Conservation (phyloP, 75 land plant genomes). For the Isoetes taiwanensis region DNA sequence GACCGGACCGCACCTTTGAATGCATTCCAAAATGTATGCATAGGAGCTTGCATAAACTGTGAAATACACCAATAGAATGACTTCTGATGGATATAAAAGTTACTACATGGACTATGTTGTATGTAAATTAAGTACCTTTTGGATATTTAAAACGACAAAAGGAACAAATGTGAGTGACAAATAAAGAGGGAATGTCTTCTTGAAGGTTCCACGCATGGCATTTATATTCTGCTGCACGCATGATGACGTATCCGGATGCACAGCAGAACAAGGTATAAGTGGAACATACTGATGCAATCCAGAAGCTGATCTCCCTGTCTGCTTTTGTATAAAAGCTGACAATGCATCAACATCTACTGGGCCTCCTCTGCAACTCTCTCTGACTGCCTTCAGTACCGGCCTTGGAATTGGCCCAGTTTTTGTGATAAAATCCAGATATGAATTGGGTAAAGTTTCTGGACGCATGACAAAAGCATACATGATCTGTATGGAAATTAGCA, state of each 20-base stretch:
- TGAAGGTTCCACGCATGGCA: conserved; percentile 74
- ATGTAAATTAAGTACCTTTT: conserved; percentile 41
- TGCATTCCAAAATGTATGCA: conserved; percentile 64
- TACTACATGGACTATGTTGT: too few species aligned
- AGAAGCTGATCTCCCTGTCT: conserved; percentile 13
- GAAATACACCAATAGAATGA: conserved; percentile 5
- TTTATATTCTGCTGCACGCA: conserved; percentile 58
- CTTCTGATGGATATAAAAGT: too few species aligned
- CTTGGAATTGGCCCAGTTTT: conserved; percentile 87
- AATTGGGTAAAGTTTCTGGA: conserved; percentile 90
- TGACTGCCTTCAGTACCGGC: conserved; percentile 81
- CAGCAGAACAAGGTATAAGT: conserved; percentile 70
- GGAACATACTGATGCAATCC: conserved; percentile 44
- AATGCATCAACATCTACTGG: conserved; percentile 54
- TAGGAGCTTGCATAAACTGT: conserved; percentile 80
- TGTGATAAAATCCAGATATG: conserved; percentile 80
- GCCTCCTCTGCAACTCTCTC: conserved; percentile 58
- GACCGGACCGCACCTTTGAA: conserved; percentile 72
- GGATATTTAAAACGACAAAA: conserved; percentile 80
- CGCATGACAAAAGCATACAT: conserved; percentile 98
- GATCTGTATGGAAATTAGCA: conserved; percentile 49
- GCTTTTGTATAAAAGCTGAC: conserved; percentile 49
- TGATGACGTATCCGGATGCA: conserved; percentile 64
- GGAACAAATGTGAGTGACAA: conserved; percentile 97
- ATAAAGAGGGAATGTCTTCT: conserved; percentile 90